Evolutionary conservation across 805 yeast genomes (phyloP).

Genomic region (Clavispora santaluciae): DNA sequence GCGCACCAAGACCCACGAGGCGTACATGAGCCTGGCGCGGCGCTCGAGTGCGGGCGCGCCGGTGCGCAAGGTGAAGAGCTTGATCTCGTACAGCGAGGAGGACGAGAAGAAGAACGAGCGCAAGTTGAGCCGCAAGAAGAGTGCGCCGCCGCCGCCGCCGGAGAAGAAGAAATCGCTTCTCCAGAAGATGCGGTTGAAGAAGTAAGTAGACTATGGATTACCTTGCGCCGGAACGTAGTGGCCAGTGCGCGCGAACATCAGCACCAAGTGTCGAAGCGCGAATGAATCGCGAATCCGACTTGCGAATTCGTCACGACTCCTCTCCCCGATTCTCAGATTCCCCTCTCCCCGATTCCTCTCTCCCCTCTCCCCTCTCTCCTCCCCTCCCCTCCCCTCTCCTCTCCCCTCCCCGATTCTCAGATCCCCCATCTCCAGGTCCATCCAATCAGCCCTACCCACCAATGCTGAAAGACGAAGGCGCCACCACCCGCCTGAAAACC

Average conservation of each 20-base stretch:
- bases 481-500: conserved; percentile 24
- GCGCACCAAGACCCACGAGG: conserved; percentile 32
- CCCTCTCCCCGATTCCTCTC: no score
- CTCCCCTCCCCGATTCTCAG: conserved; percentile 3
- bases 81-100: conserved; percentile 32
- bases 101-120: conserved; percentile 22
- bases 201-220: no score
- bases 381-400: conserved; percentile 16
- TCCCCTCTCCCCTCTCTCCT: no score
- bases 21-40: conserved; percentile 18
- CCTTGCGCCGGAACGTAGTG: no score
- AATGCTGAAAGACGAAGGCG: conserved; percentile 10
- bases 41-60: conserved; percentile 2
- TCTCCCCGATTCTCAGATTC: no score
- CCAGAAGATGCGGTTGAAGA: conserved; percentile 11
- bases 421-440: no score
- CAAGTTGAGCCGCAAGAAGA: conserved; percentile 11
- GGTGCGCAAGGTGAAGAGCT: conserved; percentile 33
- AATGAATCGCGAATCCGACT: no score
- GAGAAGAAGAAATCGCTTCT: conserved; percentile 15
- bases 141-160: background rate
- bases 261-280: no score
- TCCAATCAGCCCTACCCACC: background rate
- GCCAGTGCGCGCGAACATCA: no score
- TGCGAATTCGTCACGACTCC: no score